Base-by-base conservation (phyloP, 805 yeast genomes). In the Ogataea polymorpha region DNA sequence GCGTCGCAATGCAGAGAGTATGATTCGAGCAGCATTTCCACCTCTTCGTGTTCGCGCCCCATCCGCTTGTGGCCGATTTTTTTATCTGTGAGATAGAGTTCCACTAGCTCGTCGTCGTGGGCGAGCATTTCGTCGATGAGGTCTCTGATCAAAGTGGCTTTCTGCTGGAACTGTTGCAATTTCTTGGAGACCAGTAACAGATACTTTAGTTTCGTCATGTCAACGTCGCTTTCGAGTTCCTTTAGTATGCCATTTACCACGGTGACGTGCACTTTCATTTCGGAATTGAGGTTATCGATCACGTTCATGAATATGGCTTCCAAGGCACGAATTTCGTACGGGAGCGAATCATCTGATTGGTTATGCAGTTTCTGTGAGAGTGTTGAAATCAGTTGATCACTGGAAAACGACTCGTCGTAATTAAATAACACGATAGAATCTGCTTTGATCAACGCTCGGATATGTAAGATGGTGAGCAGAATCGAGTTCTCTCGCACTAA, bases 1-100 rank as follows among this genome's bases (percentile, higher is more conserved):
- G 95, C 97, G 65, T 91, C 98, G 44, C 86, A 77, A 40, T 91
- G 95, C 38, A 83, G 82, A 54, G 86, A 88, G 67, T 93, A 93
- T 1, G 95, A 83, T 57, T 93, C 99, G 17, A 93, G 63, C 37
- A 93, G 70, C 70, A 93, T 73, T 58, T 93, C 99, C 15, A 89
- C 86, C 54, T 93, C 98, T 30, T 81, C 80, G 59, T 86, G 96
- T 49, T 87, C 85, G 37, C 76, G 76, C 2, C 74, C 72, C 12
- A 65, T 60, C 23, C 86, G 63, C 1, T 73, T 69, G 1, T 21
- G 54, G 30, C 60, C 86, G 62, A 37, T 52, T 36, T 42, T 60
- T 42, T 60, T 80, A 36, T 80, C 93, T 0, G 91, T 80, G 32
- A 93, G 67, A 59, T 88, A 88, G 58, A 93, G 68, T 7, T 80